Evolutionary conservation across 1,284 basidiomycete genomes (phyloP).

Genomic region (Leccinum subspadiceum): DNA sequence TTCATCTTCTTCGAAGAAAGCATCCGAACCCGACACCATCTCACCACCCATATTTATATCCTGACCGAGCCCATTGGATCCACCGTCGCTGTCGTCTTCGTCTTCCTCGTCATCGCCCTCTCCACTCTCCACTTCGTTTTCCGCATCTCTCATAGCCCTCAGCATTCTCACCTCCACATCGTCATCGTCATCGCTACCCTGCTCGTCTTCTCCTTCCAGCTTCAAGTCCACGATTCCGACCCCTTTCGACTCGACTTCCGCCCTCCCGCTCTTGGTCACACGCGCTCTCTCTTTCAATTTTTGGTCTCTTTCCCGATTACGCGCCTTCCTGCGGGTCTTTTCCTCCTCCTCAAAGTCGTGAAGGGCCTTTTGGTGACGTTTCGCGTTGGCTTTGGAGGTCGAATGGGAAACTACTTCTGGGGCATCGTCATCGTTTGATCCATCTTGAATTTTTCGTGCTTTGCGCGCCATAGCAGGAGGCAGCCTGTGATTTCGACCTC

Average conservation of each 20-base stretch:
- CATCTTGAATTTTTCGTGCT: constrained; percentile 16
- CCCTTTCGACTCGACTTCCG: constrained; percentile 12
- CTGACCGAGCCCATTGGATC: constrained; percentile 16
- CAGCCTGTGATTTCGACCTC: no score
- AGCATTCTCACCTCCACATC: constrained; percentile 36
- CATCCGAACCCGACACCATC: constrained; percentile 12
- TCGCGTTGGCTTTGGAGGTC: constrained; percentile 40
- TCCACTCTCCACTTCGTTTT: constrained; percentile 27
- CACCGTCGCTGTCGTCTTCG: neutral
- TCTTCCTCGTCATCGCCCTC: constrained; percentile 3
- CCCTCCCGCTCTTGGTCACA: constrained; percentile 27
- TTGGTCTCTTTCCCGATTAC: constrained; percentile 44
- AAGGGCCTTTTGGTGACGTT: constrained; percentile 33
- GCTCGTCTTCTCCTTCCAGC: constrained; percentile 17
- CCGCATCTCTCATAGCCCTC: constrained; percentile 42
- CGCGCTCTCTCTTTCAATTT: constrained; percentile 47
- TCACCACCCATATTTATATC: constrained; percentile 8
- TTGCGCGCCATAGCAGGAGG: constrained; percentile 20
- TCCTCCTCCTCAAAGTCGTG: constrained; percentile 36
- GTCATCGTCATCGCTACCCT: constrained; percentile 11
- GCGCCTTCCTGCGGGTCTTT: constrained; percentile 37
- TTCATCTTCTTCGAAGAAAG: constrained; percentile 11
- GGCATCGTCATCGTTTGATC: constrained; percentile 35
- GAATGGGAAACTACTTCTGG: constrained; percentile 47
- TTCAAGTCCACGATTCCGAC: constrained; percentile 13